These are phyloP conservation scores for Mycena albidolilacea DNA, from an alignment of 768 basidiomycete species.

Conservation along the genomic window DNA sequence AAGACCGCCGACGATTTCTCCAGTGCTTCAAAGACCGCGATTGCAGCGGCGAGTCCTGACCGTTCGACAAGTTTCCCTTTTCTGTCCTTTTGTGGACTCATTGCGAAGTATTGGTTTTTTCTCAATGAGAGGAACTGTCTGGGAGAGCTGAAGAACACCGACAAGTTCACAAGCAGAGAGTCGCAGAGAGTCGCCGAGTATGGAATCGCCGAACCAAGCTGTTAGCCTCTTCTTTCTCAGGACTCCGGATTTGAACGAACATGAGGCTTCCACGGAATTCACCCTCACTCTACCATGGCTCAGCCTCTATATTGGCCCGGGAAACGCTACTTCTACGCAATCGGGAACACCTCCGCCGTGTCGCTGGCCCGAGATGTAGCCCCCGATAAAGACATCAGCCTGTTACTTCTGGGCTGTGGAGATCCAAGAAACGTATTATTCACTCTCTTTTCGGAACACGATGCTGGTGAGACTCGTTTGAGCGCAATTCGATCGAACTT, in stretches of 20 bases:
- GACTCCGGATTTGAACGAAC: neutral
- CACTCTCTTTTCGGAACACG: constrained; percentile 55
- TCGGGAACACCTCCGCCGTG: constrained; percentile 63
- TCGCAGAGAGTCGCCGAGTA: no score
- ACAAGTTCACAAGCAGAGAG: no score
- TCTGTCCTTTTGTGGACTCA: neutral
- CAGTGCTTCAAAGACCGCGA: neutral
- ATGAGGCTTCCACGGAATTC: neutral
- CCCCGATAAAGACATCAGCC: constrained; percentile 59
- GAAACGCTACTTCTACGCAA: constrained; percentile 68
- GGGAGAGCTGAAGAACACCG: no score
- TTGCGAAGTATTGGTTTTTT: neutral
- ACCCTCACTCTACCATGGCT: constrained; percentile 51
- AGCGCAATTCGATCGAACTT: neutral
- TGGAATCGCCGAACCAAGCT: no score
- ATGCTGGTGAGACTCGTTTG: constrained; percentile 38
- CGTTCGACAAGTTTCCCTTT: neutral
- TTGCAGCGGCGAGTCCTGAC: neutral
- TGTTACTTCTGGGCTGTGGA: constrained; percentile 70
- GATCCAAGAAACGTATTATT: constrained; percentile 71
- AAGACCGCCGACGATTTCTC: neutral
- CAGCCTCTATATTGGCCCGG: constrained; percentile 60
- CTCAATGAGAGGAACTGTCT: no score
- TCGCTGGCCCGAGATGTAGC: constrained; percentile 57
- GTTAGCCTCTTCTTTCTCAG: no score